Evolutionary conservation across 202 grass and related monocot species (phyloP), one percentile per base, ranked within the genome.

Genomic region (Musa balbisiana): DNA sequence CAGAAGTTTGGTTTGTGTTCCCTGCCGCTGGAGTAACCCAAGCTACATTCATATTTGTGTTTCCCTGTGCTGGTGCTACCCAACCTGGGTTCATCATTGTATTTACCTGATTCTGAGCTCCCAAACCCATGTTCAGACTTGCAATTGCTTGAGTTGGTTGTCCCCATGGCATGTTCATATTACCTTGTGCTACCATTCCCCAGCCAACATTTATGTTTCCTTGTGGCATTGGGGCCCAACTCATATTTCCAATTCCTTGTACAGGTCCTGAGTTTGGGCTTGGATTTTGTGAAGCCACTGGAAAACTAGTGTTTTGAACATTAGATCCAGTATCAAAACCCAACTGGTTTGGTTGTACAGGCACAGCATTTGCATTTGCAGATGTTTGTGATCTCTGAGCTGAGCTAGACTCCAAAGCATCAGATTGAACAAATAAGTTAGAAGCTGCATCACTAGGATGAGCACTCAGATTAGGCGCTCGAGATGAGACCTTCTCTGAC

Each of bases 51-150:
- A 79, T 15, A 43, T 73, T 72, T 72, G 68, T 27, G 20, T 64
- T 73, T 53, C 78, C 78, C 15, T 52, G 78, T 73, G 85, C 85
- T 11, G 73, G 84, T 82, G 85, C 50, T 27, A 84, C 74, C 96
- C 89, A 94, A 58, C 89, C 91, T 75, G 90, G 75, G 84, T 88
- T 93, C 62, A 85, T 76, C 80, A 85, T 82, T 55, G 72, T 81
- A 88, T 82, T 93, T 86, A 85, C 73, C 72, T 90, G 87, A 58
- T 73, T 50, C 52, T 81, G 85, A 80, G 83, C 76, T 50, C 82
- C 75, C 67, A 86, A 71, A 78, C 78, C 81, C 87, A 93, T 88
- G 83, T 87, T 92, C 62, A 85, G 80, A 52, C 76, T 71, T 53
- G 87, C 11, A 8, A 88, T 67, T 66, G 80, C 72, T 87, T 90